Evolutionary conservation across 2,329 filamentous ascomycete genomes (phyloP).

Genomic region (Botrytis fragariae): DNA sequence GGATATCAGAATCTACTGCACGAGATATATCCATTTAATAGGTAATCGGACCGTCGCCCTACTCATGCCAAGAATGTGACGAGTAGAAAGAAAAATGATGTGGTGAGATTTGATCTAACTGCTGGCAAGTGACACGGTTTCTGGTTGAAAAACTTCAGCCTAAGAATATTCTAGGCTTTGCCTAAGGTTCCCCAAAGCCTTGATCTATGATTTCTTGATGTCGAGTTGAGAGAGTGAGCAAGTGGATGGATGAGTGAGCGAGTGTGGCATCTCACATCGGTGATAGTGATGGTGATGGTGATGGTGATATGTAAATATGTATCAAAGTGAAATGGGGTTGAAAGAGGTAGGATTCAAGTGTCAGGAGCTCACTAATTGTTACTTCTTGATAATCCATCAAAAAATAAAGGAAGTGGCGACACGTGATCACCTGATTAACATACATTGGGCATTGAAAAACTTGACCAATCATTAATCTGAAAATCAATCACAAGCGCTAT

Average conservation of each 20-base stretch:
- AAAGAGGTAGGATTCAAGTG: not conserved
- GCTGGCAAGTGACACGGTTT: slow-evolving; percentile 15
- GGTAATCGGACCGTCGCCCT: slow-evolving; percentile 11
- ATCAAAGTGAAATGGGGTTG: not conserved
- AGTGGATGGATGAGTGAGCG: not conserved
- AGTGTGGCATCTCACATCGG: not conserved
- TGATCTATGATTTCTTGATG: not conserved
- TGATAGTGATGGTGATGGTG: not conserved
- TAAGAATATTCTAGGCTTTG: not conserved
- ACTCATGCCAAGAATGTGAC: not conserved
- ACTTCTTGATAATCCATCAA: not conserved
- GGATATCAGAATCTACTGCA: not conserved
- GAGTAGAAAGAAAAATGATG: not conserved
- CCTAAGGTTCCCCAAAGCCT: not conserved
- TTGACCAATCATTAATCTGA: not conserved
- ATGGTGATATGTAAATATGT: not conserved
- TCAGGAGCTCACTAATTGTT: not conserved
- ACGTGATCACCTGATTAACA: slow-evolving; percentile 9
- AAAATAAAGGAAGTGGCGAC: not conserved
- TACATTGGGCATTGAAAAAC: not conserved
- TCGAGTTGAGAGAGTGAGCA: not conserved
- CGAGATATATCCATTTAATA: not conserved
- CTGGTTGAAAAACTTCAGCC: not conserved
- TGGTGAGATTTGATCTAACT: not conserved
- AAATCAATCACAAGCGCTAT: slow-evolving; percentile 15